Percentiles rank a stretch among this genome's conserved stretches.
phyloP scores from a whole-genome alignment of 345 rosid genomes.

The Corymbia maculata region DNA sequence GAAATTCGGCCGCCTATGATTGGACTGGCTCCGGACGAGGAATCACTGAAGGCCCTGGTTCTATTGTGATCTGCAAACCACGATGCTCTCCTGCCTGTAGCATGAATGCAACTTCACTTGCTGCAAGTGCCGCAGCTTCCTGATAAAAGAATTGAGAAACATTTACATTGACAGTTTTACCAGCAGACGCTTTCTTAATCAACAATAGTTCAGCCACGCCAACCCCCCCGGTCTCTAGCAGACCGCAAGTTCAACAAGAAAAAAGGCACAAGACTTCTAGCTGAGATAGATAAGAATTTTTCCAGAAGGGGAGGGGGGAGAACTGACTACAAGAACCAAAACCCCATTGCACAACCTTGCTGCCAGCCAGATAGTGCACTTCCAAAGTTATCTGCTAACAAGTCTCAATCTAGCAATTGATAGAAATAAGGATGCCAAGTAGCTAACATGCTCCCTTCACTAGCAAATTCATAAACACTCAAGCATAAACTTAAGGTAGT shows the following conservation, averaged over 20 bases:
- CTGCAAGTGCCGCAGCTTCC: conserved; percentile 93
- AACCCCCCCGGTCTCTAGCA: neutral
- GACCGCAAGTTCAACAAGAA: neutral
- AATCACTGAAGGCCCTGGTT: conserved; percentile 38
- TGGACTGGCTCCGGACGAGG: conserved; percentile 43
- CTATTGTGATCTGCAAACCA: conserved; percentile 66
- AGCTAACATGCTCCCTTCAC: neutral
- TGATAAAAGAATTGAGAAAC: conserved; percentile 3
- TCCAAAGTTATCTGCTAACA: neutral
- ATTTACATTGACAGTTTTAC: neutral
- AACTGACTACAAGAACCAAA: neutral
- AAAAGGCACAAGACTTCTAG: neutral
- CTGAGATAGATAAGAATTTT: neutral
- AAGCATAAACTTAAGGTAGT: neutral
- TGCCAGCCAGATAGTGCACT: neutral
- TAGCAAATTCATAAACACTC: neutral
- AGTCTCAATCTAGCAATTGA: neutral
- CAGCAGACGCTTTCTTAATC: neutral
- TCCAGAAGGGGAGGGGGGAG: neutral
- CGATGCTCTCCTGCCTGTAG: conserved; percentile 67
- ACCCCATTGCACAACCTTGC: neutral
- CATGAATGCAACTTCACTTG: conserved; percentile 89
- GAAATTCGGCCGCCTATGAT: neutral
- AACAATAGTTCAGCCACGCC: neutral
- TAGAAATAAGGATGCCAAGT: neutral